Conservation (phyloP, 345 rosid species). For the Salix suchowensis region DNA sequence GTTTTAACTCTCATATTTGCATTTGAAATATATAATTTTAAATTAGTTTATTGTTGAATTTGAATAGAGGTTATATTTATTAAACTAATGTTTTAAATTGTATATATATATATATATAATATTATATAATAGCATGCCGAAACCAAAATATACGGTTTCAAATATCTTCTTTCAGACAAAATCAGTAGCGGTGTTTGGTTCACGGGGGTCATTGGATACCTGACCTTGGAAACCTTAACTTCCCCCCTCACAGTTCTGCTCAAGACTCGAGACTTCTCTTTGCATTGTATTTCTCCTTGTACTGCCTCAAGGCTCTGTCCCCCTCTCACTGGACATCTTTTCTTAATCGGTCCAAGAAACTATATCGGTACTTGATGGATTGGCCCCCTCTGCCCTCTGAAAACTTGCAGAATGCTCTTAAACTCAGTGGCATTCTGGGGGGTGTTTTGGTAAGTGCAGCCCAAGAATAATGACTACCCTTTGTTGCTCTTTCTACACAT, state of each 20-base stretch:
- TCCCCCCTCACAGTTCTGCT: background rate
- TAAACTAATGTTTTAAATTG: too few relatives aligned
- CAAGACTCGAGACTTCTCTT: constrained; percentile 6
- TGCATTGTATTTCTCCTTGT: constrained; percentile 6
- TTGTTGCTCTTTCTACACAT: background rate
- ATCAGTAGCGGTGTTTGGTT: background rate
- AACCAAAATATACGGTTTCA: too few relatives aligned
- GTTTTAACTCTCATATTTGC: too few relatives aligned
- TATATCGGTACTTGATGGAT: background rate
- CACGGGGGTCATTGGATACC: constrained; percentile 36
- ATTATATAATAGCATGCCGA: too few relatives aligned
- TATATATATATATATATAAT: too few relatives aligned
- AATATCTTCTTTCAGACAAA: too few relatives aligned
- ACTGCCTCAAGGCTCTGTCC: constrained; percentile 19
- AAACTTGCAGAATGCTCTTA: background rate
- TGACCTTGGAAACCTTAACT: constrained; percentile 10
- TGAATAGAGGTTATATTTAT: too few relatives aligned
- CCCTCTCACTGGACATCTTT: too few relatives aligned
- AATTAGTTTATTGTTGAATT: too few relatives aligned
- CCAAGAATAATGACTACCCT: background rate
- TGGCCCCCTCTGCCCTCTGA: background rate
- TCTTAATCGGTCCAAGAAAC: constrained; percentile 3
- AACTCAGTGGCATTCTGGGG: background rate
- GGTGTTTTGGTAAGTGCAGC: background rate
- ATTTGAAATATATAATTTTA: too few relatives aligned